phyloP scores from a whole-genome alignment of 345 rosid species.

The Murraya koenigii region DNA sequence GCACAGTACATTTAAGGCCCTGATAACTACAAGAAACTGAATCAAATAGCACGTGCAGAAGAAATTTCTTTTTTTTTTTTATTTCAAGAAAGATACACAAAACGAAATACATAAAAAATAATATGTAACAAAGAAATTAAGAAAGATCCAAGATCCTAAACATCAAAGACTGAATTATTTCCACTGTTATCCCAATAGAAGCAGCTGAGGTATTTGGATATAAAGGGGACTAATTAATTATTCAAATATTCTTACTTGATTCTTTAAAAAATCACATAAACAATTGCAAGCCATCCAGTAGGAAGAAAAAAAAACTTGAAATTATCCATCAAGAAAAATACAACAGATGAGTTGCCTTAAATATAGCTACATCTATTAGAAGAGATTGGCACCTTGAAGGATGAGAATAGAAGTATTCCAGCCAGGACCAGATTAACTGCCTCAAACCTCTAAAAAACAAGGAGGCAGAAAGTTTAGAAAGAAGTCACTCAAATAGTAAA shows the following conservation, averaged over 20 bases:
- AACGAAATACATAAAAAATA: not conserved
- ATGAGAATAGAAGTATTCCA: constrained; percentile 72
- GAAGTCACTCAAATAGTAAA: not conserved
- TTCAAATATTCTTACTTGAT: not conserved
- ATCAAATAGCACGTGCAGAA: not conserved
- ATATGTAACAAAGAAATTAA: not conserved
- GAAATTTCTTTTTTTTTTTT: not conserved
- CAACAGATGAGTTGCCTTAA: constrained; percentile 3
- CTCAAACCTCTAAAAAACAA: constrained; percentile 67
- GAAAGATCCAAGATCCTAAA: not conserved
- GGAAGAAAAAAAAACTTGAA: not conserved
- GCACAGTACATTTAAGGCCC: constrained; percentile 1
- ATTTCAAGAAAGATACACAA: not conserved
- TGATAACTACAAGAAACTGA: constrained; percentile 9
- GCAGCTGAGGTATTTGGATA: not conserved
- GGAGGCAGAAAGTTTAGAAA: constrained; percentile 12
- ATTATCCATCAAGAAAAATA: not conserved
- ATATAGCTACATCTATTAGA: constrained; percentile 1
- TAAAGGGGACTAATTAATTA: too few relatives aligned
- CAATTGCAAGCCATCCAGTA: not conserved
- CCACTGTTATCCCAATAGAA: not conserved
- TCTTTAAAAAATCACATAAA: not conserved
- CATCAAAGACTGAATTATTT: not conserved
- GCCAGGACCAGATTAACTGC: constrained; percentile 81
- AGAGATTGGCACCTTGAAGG: constrained; percentile 67